Evolutionary conservation across 225 moss, liverwort and hornwort species (phyloP).

Genomic region (Sphagnum contortum): DNA sequence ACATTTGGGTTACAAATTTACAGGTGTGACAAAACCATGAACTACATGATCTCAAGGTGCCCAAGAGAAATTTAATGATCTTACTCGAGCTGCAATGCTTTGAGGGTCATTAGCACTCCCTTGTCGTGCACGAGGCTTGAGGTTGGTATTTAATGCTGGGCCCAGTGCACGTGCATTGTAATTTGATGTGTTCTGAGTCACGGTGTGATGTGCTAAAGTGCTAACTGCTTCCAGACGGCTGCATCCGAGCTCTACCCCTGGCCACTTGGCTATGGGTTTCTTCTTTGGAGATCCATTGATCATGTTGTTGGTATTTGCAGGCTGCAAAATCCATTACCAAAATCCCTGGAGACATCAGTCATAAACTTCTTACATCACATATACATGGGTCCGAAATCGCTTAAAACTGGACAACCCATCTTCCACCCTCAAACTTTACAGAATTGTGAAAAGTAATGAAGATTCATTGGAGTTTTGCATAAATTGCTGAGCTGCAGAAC

Average conservation of each 20-base stretch:
- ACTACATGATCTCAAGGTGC: too few species aligned
- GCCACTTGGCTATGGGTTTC: slow-evolving; percentile 28
- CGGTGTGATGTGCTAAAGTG: slow-evolving; percentile 32
- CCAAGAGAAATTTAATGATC: too few species aligned
- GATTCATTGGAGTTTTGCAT: background rate
- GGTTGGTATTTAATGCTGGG: slow-evolving; percentile 91
- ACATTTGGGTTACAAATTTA: too few species aligned
- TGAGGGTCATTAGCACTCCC: slow-evolving; percentile 97
- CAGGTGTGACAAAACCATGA: too few species aligned
- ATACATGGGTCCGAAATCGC: too few species aligned
- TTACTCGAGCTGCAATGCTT: slow-evolving; percentile 89
- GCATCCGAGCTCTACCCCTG: slow-evolving; percentile 14
- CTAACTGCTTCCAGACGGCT: slow-evolving; percentile 44
- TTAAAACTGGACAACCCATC: background rate
- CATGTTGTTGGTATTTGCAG: slow-evolving; percentile 12
- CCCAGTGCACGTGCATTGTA: slow-evolving; percentile 62
- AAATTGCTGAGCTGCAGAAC: background rate
- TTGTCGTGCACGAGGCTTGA: slow-evolving; percentile 96
- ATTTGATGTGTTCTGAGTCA: slow-evolving; percentile 18
- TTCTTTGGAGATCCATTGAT: slow-evolving; percentile 10
- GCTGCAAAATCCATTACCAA: slow-evolving; percentile 5
- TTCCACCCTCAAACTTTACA: background rate
- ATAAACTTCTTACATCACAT: too few species aligned
- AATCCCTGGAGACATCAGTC: too few species aligned
- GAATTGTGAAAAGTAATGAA: background rate